A percentile compares a stretch with the other conserved stretches of the same genome.
phyloP scores from a whole-genome alignment of 805 yeast species.

The Saccharomycopsis olivae region DNA sequence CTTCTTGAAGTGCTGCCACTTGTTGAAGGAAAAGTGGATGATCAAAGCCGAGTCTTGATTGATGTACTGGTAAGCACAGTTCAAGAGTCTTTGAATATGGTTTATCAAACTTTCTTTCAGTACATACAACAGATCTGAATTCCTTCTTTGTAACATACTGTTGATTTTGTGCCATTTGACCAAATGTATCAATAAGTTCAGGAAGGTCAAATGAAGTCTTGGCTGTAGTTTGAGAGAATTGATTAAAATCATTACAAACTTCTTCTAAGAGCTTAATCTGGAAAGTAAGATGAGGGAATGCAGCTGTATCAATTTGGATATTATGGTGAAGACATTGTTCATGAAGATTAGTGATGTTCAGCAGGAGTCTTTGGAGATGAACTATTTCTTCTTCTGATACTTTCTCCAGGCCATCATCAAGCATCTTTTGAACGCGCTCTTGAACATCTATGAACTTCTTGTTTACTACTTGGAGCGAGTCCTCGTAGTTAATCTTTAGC shows the following conservation, averaged over 20 bases:
- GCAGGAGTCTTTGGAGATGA: neutral
- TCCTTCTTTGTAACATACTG: conserved; percentile 15
- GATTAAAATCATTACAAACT: no score
- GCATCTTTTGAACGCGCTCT: neutral
- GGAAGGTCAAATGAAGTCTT: no score
- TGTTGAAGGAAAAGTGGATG: conserved; percentile 3
- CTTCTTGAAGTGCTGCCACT: neutral
- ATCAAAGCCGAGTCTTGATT: conserved; percentile 13
- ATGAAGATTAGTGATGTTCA: neutral
- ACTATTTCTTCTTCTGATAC: neutral
- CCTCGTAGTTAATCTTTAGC: conserved; percentile 7
- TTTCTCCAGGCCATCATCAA: no score
- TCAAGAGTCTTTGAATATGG: conserved; percentile 7
- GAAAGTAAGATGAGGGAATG: no score
- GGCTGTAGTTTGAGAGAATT: no score
- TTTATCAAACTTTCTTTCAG: conserved; percentile 4
- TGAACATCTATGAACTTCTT: neutral
- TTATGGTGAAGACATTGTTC: neutral
- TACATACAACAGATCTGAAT: conserved; percentile 5
- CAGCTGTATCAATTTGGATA: no score
- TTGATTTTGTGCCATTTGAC: neutral
- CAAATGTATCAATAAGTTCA: conserved; percentile 1
- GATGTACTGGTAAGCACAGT: conserved; percentile 10
- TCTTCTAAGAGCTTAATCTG: no score
- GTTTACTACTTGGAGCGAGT: conserved; percentile 10